Percentiles rank a stretch among this genome's conserved stretches.
phyloP scores from a whole-genome alignment of 1,284 basidiomycete genomes.

The Uromyces viciae-fabae region DNA sequence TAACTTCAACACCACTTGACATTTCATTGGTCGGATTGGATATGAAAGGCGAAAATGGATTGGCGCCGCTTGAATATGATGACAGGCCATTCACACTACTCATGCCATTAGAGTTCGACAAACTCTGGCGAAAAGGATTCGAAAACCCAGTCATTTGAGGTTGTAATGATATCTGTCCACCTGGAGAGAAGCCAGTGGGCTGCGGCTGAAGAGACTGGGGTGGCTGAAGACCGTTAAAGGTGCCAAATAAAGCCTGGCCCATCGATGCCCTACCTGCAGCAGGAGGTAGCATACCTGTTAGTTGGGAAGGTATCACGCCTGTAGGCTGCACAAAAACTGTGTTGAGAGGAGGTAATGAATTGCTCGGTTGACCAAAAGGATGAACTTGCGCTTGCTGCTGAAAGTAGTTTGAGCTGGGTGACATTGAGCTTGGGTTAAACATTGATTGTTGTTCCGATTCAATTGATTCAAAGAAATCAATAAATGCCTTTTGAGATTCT shows the following conservation, averaged over 20 bases:
- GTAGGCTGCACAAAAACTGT: conserved; percentile 55
- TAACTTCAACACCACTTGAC: conserved; percentile 46
- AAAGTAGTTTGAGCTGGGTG: conserved; percentile 17
- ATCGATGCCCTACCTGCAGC: conserved; percentile 58
- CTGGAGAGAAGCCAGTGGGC: conserved; percentile 56
- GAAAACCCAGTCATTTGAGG: conserved; percentile 68
- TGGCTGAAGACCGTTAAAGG: conserved; percentile 58
- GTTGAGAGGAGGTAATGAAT: not conserved
- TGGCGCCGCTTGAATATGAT: conserved; percentile 35
- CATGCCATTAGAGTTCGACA: conserved; percentile 21
- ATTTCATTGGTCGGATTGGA: conserved; percentile 51
- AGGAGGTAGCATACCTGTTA: conserved; percentile 58
- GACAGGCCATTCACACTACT: conserved; percentile 14
- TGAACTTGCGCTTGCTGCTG: conserved; percentile 43
- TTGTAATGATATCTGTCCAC: conserved; percentile 62
- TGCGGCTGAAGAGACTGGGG: conserved; percentile 52
- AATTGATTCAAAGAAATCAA: conserved; percentile 89
- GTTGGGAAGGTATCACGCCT: conserved; percentile 58
- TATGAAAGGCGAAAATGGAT: conserved; percentile 51
- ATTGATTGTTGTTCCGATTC: conserved; percentile 74
- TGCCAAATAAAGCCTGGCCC: conserved; percentile 62
- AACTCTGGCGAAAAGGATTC: conserved; percentile 59
- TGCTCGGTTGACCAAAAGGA: conserved; percentile 38
- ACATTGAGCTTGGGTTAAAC: conserved; percentile 63
- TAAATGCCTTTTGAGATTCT: conserved; percentile 59